phyloP scores from a whole-genome alignment of 2,329 filamentous ascomycete species.

The Fonsecaea pedrosoi region DNA sequence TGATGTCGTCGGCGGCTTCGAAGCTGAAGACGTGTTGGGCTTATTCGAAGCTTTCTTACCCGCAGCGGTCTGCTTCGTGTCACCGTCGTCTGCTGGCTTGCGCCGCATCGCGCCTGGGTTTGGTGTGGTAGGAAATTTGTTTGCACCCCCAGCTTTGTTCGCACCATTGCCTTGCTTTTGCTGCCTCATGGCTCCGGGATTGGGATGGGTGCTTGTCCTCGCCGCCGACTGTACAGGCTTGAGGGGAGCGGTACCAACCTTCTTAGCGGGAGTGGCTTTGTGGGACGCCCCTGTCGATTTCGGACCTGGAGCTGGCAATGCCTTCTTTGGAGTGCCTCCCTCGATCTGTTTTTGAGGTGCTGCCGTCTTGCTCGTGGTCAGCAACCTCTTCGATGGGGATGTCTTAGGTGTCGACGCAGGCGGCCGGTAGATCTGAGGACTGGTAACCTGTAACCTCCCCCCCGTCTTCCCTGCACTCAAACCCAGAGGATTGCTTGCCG shows the following conservation, averaged over 20 bases:
- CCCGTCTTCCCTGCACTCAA: slow-evolving; percentile 34
- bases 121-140: slow-evolving; percentile 14
- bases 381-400: slow-evolving; percentile 39
- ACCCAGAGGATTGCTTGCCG: slow-evolving; percentile 42
- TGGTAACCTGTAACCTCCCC: slow-evolving; percentile 37
- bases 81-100: slow-evolving; percentile 17
- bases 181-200: slow-evolving; percentile 31
- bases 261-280: slow-evolving; percentile 28
- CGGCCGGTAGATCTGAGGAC: slow-evolving; percentile 33
- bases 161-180: slow-evolving; percentile 1
- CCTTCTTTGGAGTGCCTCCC: slow-evolving; percentile 30
- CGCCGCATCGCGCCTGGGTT: slow-evolving; percentile 36
- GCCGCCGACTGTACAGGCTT: slow-evolving; percentile 17
- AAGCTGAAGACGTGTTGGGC: slow-evolving; percentile 11
- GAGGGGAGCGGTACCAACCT: slow-evolving; percentile 14
- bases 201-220: slow-evolving; percentile 22
- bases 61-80: slow-evolving; percentile 26
- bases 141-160: slow-evolving; percentile 10
- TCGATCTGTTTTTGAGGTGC: slow-evolving; percentile 36
- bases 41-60: slow-evolving; percentile 13
- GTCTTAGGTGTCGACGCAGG: slow-evolving; percentile 33
- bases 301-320: slow-evolving; percentile 30
- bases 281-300: slow-evolving; percentile 1
- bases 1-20: slow-evolving; percentile 1
- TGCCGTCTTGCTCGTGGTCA: slow-evolving; percentile 34